Evolutionary conservation across 441 rosid species (phyloP).

Genomic region (Dalechampia spathulata): DNA sequence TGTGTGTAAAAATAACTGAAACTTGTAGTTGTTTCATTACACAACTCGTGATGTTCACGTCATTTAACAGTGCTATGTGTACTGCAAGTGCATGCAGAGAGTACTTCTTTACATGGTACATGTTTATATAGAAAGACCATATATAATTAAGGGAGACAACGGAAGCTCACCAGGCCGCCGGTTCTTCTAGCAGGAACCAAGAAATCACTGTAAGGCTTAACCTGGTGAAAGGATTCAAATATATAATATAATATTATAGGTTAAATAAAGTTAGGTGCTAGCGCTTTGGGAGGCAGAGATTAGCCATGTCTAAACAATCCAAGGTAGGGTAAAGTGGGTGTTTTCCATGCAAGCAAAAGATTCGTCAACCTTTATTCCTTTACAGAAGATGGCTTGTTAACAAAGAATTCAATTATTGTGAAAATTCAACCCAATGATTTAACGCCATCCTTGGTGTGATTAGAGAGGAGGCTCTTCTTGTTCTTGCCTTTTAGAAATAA

Average conservation of each 20-base stretch:
- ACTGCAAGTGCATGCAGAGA: neutral
- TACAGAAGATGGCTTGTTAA: conserved; percentile 11
- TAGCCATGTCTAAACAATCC: neutral
- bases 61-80: neutral
- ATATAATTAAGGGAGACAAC: no score
- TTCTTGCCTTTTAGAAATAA: neutral
- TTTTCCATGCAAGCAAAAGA: neutral
- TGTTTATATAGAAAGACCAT: no score
- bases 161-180: no score
- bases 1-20: neutral
- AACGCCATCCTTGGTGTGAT: neutral
- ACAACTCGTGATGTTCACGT: neutral
- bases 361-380: conserved; percentile 11
- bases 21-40: neutral
- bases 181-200: neutral
- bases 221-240: no score
- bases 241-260: no score
- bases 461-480: no score
- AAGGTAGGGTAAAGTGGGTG: neutral
- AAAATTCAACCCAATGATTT: conserved; percentile 5
- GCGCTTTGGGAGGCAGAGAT: conserved; percentile 1
- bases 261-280: no score
- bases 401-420: conserved; percentile 12
- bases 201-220: neutral
- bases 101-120: no score